These are phyloP conservation scores for Lachnellula cervina DNA, from an alignment of 2,329 filamentous ascomycete genomes.

Conservation along the genomic window DNA sequence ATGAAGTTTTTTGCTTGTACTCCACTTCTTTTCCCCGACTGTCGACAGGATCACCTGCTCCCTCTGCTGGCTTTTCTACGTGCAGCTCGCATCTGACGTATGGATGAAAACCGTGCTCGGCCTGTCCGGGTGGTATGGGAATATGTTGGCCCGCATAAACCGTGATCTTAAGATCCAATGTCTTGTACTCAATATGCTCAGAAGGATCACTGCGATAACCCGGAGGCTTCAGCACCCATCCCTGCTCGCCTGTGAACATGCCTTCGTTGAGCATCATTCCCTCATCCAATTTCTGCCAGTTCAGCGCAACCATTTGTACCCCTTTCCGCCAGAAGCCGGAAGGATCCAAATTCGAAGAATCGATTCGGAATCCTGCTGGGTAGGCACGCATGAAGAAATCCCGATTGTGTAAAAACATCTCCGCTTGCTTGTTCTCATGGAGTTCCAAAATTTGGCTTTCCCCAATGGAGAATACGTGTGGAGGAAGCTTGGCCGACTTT, in stretches of 20 bases:
- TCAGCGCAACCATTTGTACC: conserved; percentile 85
- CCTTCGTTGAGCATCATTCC: conserved; percentile 95
- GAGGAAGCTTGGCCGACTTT: conserved; percentile 52
- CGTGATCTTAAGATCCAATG: conserved; percentile 64
- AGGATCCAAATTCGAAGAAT: conserved; percentile 83
- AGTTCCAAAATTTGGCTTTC: conserved; percentile 61
- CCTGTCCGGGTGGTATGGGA: conserved; percentile 55
- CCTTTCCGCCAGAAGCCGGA: conserved; percentile 82
- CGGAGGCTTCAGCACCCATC: conserved; percentile 80
- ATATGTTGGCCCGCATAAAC: conserved; percentile 74
- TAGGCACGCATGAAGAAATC: conserved; percentile 83
- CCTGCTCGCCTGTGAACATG: conserved; percentile 77
- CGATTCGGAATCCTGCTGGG: conserved; percentile 74
- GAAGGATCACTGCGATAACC: conserved; percentile 55
- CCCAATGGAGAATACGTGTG: conserved; percentile 64
- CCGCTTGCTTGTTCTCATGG: conserved; percentile 47
- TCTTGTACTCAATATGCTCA: conserved; percentile 38
- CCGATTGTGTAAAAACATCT: conserved; percentile 76
- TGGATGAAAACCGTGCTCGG: conserved; percentile 54
- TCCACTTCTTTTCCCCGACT: conserved; percentile 50
- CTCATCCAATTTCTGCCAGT: conserved; percentile 88
- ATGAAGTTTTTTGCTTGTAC: conserved; percentile 56
- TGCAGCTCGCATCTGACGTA: conserved; percentile 78
- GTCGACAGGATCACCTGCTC: conserved; percentile 30
- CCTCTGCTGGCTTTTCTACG: conserved; percentile 56